Conservation (phyloP, 2,329 filamentous ascomycete genomes). For the Aureobasidium sp. region DNA sequence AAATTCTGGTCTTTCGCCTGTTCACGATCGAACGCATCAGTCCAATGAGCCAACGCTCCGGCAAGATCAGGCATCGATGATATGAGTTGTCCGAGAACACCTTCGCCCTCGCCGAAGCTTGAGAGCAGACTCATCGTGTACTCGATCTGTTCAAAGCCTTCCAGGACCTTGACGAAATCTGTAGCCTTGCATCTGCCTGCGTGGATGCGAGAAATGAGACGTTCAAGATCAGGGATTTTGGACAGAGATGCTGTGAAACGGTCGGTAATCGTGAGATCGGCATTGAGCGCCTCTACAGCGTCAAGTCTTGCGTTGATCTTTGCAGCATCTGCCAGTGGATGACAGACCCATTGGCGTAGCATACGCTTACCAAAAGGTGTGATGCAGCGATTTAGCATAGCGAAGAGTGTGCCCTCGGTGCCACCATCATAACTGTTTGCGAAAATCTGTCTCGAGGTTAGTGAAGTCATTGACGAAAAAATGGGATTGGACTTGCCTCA, state of each 20-base stretch:
- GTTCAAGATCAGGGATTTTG: conserved; percentile 88
- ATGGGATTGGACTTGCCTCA: conserved; percentile 40
- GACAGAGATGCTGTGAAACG: conserved; percentile 81
- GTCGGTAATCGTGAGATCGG: conserved; percentile 70
- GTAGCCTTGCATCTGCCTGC: conserved; percentile 82
- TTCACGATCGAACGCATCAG: conserved; percentile 77
- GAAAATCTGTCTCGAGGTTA: conserved; percentile 50
- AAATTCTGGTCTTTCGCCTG: conserved; percentile 73
- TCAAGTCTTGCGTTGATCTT: conserved; percentile 92
- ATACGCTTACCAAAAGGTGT: conserved; percentile 95
- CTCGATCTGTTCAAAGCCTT: conserved; percentile 96
- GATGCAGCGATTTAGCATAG: conserved; percentile 83
- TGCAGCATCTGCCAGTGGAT: conserved; percentile 75
- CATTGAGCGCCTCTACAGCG: conserved; percentile 86
- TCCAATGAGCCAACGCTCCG: conserved; percentile 72
- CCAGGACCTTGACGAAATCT: conserved; percentile 86
- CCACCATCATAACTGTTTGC: conserved; percentile 86
- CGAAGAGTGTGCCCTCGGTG: conserved; percentile 77
- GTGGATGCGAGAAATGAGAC: conserved; percentile 88
- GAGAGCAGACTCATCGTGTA: conserved; percentile 79
- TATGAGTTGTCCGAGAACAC: conserved; percentile 77
- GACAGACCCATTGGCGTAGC: conserved; percentile 94
- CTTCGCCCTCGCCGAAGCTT: conserved; percentile 66
- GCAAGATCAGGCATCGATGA: conserved; percentile 76
- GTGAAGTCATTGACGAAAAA: too few species aligned